Evolutionary conservation across 495 filamentous ascomycete genomes (phyloP).

Genomic region (Neurospora hispaniola): DNA sequence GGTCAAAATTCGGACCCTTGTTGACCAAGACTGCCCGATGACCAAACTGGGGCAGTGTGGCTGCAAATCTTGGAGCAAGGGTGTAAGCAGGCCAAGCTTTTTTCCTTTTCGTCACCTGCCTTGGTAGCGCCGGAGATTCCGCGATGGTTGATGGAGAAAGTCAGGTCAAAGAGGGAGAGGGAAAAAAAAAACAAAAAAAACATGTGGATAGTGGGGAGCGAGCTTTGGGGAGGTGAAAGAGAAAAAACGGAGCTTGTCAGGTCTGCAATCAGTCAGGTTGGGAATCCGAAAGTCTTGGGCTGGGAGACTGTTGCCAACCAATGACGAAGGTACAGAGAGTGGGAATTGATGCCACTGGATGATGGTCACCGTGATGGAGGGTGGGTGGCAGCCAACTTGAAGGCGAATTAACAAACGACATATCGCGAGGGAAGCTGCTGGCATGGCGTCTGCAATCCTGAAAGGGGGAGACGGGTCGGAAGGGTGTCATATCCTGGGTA

Average conservation of each 20-base stretch:
- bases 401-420: neutral
- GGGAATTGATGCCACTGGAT: neutral
- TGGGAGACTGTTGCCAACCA: neutral
- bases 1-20: neutral
- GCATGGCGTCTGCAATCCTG: neutral
- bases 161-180: neutral
- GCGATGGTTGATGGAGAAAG: neutral
- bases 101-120: neutral
- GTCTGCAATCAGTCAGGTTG: neutral
- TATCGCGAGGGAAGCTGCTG: neutral
- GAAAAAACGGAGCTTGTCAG: neutral
- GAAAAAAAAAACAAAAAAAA: neutral
- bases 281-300: neutral
- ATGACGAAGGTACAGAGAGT: neutral
- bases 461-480: neutral
- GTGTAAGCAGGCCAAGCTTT: neutral
- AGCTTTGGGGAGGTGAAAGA: neutral
- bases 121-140: neutral
- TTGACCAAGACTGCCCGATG: neutral
- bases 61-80: neutral
- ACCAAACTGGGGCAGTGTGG: neutral
- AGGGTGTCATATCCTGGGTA: neutral
- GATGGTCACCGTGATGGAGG: neutral
- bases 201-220: neutral
- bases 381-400: neutral